phyloP scores from a whole-genome alignment of 768 basidiomycete genomes.

The Russula abietina region DNA sequence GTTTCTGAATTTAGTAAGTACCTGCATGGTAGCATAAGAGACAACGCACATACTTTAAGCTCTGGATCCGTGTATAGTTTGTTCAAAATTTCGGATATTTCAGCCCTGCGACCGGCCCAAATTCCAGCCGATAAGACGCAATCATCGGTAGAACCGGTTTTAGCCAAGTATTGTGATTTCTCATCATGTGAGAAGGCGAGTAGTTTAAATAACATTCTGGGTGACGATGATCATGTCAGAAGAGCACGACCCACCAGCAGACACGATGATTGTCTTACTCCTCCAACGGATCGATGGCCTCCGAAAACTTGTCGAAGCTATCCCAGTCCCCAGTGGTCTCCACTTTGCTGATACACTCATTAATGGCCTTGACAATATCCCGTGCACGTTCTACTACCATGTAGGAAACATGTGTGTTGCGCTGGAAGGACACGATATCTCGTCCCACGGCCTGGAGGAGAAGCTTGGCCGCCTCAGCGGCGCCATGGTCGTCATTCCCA shows the following conservation, averaged over 20 bases:
- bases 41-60: conserved; percentile 3
- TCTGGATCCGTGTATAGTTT: neutral
- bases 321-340: conserved; percentile 16
- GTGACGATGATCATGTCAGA: neutral
- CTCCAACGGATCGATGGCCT: conserved; percentile 26
- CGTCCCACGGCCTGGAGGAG: conserved; percentile 20
- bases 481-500: neutral
- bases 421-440: conserved; percentile 20
- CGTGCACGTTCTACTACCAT: conserved; percentile 21
- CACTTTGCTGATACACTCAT: conserved; percentile 20
- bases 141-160: neutral
- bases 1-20: neutral
- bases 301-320: conserved; percentile 22
- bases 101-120: conserved; percentile 14
- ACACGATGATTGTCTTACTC: conserved; percentile 7
- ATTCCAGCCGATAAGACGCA: neutral
- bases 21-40: neutral
- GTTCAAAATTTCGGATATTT: conserved; percentile 1
- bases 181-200: conserved; percentile 12
- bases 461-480: conserved; percentile 23
- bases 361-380: conserved; percentile 21
- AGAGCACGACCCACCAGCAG: neutral
- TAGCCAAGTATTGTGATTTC: conserved; percentile 11
- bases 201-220: conserved; percentile 12
- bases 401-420: conserved; percentile 25